A percentile compares a stretch with the other conserved stretches of the same genome.
Evolutionary conservation across 2,329 filamentous ascomycete species (phyloP).

Genomic region (Colletotrichum tabaci): DNA sequence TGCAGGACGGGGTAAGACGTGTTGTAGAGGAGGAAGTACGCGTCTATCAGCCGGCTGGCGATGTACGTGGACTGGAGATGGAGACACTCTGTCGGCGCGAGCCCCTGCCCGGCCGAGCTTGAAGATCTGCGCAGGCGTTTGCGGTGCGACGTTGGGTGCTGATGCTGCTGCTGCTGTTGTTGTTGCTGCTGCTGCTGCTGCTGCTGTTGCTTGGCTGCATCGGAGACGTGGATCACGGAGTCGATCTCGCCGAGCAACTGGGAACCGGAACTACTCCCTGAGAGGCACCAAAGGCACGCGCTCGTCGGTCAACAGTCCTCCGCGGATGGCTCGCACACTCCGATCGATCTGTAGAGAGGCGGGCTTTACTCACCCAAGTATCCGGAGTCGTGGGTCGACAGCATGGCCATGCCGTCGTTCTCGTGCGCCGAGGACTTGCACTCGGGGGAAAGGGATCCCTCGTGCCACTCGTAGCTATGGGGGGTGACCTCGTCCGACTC

Average conservation of each 20-base stretch:
- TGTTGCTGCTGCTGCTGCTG: no score
- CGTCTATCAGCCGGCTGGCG: constrained; percentile 51
- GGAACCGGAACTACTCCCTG: constrained; percentile 49
- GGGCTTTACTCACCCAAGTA: constrained; percentile 44
- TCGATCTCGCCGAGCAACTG: constrained; percentile 46
- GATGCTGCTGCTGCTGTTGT: not conserved
- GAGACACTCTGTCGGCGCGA: constrained; percentile 19
- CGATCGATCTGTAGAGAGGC: no score
- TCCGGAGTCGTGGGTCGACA: constrained; percentile 45
- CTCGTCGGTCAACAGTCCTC: not conserved
- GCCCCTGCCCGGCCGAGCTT: not conserved
- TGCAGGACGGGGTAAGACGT: constrained; percentile 62
- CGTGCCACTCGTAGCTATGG: constrained; percentile 45
- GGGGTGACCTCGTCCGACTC: constrained; percentile 30
- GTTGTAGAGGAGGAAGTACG: constrained; percentile 62
- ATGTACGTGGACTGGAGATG: constrained; percentile 35
- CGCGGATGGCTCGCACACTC: not conserved
- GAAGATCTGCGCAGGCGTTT: constrained; percentile 25
- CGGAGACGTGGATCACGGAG: constrained; percentile 23
- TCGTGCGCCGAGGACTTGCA: constrained; percentile 28
- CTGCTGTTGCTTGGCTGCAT: not conserved
- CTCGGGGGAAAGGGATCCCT: constrained; percentile 38
- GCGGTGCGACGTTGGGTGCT: not conserved
- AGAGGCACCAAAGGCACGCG: no score
- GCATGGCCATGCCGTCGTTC: constrained; percentile 48